A percentile compares a stretch with the other conserved stretches of the same genome.
Conservation (phyloP, 2,329 filamentous ascomycete genomes). For the Hortaea sp. region DNA sequence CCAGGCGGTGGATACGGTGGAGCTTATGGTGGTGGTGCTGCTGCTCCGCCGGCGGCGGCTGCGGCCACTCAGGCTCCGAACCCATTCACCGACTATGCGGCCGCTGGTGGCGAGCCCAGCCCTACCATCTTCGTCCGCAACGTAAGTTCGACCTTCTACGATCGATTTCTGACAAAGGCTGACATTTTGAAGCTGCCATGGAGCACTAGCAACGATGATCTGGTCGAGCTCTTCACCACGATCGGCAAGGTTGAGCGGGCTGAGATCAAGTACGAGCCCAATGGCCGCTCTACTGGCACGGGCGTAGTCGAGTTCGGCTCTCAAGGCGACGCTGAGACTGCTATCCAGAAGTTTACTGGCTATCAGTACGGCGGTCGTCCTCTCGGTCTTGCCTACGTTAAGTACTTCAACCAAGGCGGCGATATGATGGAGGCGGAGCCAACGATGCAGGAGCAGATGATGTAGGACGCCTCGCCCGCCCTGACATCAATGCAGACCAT, state of each 20-base stretch:
- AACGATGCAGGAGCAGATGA: slow-evolving; percentile 82
- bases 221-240: slow-evolving; percentile 92
- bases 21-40: slow-evolving; percentile 11
- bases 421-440: slow-evolving; percentile 60
- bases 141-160: slow-evolving; percentile 48
- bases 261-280: slow-evolving; percentile 98
- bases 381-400: slow-evolving; percentile 85
- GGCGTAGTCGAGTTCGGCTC: slow-evolving; percentile 93
- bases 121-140: slow-evolving; percentile 93
- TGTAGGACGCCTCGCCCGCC: slow-evolving; percentile 43
- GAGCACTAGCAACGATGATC: slow-evolving; percentile 97
- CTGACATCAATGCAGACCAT: too few relatives aligned
- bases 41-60: slow-evolving; percentile 37
- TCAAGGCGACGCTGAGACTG: slow-evolving; percentile 75
- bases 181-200: slow-evolving; percentile 64
- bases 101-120: slow-evolving; percentile 72
- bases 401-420: slow-evolving; percentile 64
- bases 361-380: slow-evolving; percentile 96
- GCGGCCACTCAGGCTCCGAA: slow-evolving; percentile 58
- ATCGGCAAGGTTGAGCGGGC: slow-evolving; percentile 97
- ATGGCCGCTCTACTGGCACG: slow-evolving; percentile 85
- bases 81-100: slow-evolving; percentile 87
- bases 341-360: slow-evolving; percentile 93
- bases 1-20: slow-evolving; percentile 22
- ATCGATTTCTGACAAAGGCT: slow-evolving; percentile 14